Evolutionary conservation across 1,139 yeast species (phyloP), one percentile per base, ranked within the genome.

Genomic region (Yamadazyma blattariae): DNA sequence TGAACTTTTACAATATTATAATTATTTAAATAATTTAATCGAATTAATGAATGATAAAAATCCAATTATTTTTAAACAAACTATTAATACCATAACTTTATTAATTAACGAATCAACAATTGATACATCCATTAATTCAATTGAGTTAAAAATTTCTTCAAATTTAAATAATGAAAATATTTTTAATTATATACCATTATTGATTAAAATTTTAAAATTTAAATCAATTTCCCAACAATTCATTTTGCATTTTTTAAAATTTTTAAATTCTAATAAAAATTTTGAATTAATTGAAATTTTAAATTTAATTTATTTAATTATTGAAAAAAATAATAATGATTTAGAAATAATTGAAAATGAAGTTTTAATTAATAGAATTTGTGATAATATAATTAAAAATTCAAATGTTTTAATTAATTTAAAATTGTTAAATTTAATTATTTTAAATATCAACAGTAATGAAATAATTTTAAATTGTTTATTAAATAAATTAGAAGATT

Each of bases 21-120:
- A 13, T 3, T 44, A 36, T 24, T 30, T 44, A 15, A 36, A 38
- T 1, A 24, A 24, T 10, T 29, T 47, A 16, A 32, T 46, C 15
- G 37, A 16, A 9, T 36, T 38, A 7, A 38, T 74, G 14, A 51
- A 51, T 10, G 81, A 76, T 46, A 45, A 56, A 11, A 71, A 70
- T 36, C 62, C 59, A 5, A 49, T 59, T 30, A 79, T 74, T 0
- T 57, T 69, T 5, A 50, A 55, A 16, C 70, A 67, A 39, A 52
- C 69, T 1, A 50, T 74, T 24, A 57, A 50, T 24, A 47, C 71
- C 1, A 42, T 47, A 6, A 38, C 19, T 16, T 14, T 14, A 13
- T 32, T 45, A n/a, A 13, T 45, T 10, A 8, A 15, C 5, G 14
- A 29, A 1, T 30, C 21, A 10, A 18, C 21, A 17, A 10, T 13